Evolutionary conservation across 1,284 basidiomycete species (phyloP).

Genomic region (Tilletia indica): DNA sequence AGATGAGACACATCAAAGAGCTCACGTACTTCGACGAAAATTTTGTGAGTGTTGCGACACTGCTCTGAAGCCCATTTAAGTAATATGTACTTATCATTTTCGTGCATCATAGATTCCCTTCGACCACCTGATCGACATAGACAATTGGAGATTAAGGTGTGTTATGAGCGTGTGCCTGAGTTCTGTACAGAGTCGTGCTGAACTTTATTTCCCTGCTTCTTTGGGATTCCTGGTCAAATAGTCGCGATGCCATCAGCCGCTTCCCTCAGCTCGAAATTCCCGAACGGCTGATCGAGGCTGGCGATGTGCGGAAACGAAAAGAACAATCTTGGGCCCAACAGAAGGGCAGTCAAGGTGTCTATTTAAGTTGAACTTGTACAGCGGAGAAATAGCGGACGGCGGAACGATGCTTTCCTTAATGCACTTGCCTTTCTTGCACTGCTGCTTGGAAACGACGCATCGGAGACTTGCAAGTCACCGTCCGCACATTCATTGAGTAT

Average conservation of each 20-base stretch:
- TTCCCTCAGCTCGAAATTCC: slow-evolving; percentile 14
- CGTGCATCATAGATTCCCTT: neutral
- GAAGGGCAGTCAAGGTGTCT: slow-evolving; percentile 2
- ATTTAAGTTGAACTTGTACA: no score
- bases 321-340: slow-evolving; percentile 9
- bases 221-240: neutral
- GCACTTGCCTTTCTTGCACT: no score
- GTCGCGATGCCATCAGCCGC: slow-evolving; percentile 14
- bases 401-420: no score
- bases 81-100: neutral
- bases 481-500: no score
- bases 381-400: no score
- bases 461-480: no score
- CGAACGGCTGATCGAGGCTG: slow-evolving; percentile 12
- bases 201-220: neutral
- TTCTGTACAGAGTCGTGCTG: neutral
- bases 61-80: no score
- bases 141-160: slow-evolving; percentile 12
- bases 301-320: slow-evolving; percentile 9
- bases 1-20: slow-evolving; percentile 15
- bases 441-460: no score
- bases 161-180: neutral
- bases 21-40: slow-evolving; percentile 14
- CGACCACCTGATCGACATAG: slow-evolving; percentile 15
- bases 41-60: neutral